Conservation (phyloP, 225 moss, liverwort and hornwort species). For the Anthoceros angustus region DNA sequence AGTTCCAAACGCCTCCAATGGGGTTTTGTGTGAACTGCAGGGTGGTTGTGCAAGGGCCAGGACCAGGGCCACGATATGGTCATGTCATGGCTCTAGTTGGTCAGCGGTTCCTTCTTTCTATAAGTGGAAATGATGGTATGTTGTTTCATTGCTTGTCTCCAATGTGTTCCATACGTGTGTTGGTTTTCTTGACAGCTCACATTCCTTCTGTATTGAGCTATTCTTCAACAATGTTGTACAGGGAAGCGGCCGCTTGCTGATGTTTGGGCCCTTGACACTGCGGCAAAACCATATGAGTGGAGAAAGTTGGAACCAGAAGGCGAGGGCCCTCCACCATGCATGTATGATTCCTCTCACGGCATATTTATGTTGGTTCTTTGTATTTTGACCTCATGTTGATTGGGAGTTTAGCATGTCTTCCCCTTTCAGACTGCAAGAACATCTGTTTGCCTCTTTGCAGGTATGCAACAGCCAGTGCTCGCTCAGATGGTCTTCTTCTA, state of each 20-base stretch:
- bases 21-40: conserved; percentile 11
- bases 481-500: conserved; percentile 67
- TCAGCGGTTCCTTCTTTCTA: conserved; percentile 67
- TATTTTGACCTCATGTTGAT: conserved; percentile 20
- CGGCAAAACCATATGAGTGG: conserved; percentile 87
- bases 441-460: conserved; percentile 19
- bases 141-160: conserved; percentile 4
- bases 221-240: conserved; percentile 14
- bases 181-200: not conserved
- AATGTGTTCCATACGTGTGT: not conserved
- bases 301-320: conserved; percentile 72
- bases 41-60: conserved; percentile 78
- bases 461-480: conserved; percentile 82
- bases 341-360: conserved; percentile 17
- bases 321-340: conserved; percentile 63
- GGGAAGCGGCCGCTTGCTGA: conserved; percentile 77
- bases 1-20: not conserved
- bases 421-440: not conserved
- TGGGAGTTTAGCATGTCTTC: not conserved
- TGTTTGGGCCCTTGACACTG: conserved; percentile 79
- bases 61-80: conserved; percentile 74
- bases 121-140: conserved; percentile 83
- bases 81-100: conserved; percentile 83
- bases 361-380: not conserved
- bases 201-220: conserved; percentile 6